Evolutionary conservation across 345 rosid genomes (phyloP).

Genomic region (Moricandia moricandioides): DNA sequence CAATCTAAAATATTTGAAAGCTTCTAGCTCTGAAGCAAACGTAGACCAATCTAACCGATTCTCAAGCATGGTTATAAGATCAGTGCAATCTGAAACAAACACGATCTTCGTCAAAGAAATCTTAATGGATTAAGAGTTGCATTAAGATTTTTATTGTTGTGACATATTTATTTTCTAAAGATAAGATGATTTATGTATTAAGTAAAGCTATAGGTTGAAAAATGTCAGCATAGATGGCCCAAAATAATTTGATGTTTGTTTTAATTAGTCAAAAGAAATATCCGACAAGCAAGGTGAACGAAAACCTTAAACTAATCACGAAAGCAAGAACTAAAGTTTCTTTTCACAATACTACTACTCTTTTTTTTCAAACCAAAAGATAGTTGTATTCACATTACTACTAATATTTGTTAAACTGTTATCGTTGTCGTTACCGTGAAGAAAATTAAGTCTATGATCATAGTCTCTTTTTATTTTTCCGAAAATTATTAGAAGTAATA

Average conservation of each 20-base stretch:
- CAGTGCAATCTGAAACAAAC: too few species aligned
- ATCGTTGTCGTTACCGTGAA: constrained; percentile 1
- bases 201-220: neutral
- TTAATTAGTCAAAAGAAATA: constrained; percentile 33
- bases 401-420: constrained; percentile 1
- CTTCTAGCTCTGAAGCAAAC: too few species aligned
- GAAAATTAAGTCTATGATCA: constrained; percentile 12
- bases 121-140: too few species aligned
- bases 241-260: constrained; percentile 1
- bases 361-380: too few species aligned
- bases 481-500: neutral
- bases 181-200: neutral
- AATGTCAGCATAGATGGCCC: constrained; percentile 20
- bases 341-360: constrained; percentile 22
- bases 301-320: constrained; percentile 35
- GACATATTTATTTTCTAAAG: neutral
- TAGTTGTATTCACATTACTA: neutral
- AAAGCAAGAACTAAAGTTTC: constrained; percentile 23
- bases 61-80: too few species aligned
- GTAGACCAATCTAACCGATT: too few species aligned
- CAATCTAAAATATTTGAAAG: too few species aligned
- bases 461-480: neutral
- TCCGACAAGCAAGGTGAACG: constrained; percentile 39
- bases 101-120: too few species aligned
- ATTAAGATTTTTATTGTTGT: neutral